Base-by-base conservation (phyloP, 306 rosid genomes). In the Vachellia collinsii region DNA sequence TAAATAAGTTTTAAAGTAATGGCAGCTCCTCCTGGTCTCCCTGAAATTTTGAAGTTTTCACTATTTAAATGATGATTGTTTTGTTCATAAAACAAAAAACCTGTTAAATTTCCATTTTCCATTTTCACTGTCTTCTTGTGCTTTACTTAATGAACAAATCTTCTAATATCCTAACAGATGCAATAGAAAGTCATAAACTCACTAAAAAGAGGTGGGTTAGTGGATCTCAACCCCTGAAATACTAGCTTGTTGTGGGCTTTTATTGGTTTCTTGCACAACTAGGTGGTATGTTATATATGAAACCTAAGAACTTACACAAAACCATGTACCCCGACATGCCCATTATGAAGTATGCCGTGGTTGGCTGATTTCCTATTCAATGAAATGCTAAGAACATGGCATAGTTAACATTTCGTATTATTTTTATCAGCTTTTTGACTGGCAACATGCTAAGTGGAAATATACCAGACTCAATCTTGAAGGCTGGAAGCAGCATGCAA, bases 381-480 rank as follows among this genome's bases (percentile, higher is more conserved):
- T 85, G 63, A 75, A 76, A 56, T 76, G 70, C 4, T 82, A 70
- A 63, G 53, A 64, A 43, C 38, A 13, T 22, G 48, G 12, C 76
- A 38, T 20, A 23, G 41, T 81, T 63, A 83, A 77, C 43, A 23
- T n/a, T 76, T 43, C 47, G 42, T 69, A 17, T 82, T 81, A 70
- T 63, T 63, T 82, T 77, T 82, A 66, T 59, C 87, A 94, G 99
- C 74, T 90, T 90, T 71, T 85, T 94, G 74, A 94, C 95, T 42
- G 83, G 90, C 62, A 94, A 93, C 84, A 80, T 76, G 89, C 83
- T 94, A 51, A 87, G 91, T 51, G 99, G 97, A 73, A 85, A 72
- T 51, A 62, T 94, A 82, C 84, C 97, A 14, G 86, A 84, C 48
- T 86, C 97, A 58, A 75, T 90, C 85, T 83, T 94, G 90, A 79